Base-by-base conservation (phyloP, 2,329 filamentous ascomycete species). In the Aureobasidium sp. region DNA sequence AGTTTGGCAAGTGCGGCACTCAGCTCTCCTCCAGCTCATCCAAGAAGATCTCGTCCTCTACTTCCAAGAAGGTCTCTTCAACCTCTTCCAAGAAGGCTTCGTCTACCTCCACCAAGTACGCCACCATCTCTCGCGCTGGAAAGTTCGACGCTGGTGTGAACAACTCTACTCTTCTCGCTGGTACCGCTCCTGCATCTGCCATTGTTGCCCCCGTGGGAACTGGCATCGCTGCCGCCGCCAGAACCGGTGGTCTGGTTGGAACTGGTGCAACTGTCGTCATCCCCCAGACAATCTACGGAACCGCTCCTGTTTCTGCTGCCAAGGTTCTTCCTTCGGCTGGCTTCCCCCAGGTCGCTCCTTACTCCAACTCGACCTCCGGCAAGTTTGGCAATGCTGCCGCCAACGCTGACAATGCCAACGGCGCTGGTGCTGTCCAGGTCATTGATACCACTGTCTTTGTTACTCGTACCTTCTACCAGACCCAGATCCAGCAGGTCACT, bases 391-490 rank as follows among this genome's bases (percentile, higher is more conserved):
- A 42, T 17, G 48, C 37, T 26, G 44, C 15, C 15, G 20, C 20
- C 23, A 52, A 44, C 13, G 39, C 26, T 13, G 46, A 52, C 48
- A 61, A 44, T 37, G 46, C n/a, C 26, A 29, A 36, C 23, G 36
- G 29, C 8, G 48, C 37, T 3, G 57, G 20, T 23, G 46, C 23
- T 12, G 15, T 29, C 3, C 36, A 34, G 7, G 13, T 52, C 50
- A 37, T 52, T 10, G 46, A 52, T 12, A 52, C 58, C 12, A 61
- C 58, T 7, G 34, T 61, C 15, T 47, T 36, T 12, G 36, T 46
- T 29, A 61, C 58, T 5, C 44, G 34, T n/a, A 61, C 58, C 15
- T 20, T 46, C n/a, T 61, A 61, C 48, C 47, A 53, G 39, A 61
- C 58, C 20, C n/a, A 44, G 29, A 15, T 53, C 13, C 47, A 52